These are phyloP conservation scores for Entoloma clypeatum DNA, from an alignment of 1,284 basidiomycete genomes.

Conservation along the genomic window DNA sequence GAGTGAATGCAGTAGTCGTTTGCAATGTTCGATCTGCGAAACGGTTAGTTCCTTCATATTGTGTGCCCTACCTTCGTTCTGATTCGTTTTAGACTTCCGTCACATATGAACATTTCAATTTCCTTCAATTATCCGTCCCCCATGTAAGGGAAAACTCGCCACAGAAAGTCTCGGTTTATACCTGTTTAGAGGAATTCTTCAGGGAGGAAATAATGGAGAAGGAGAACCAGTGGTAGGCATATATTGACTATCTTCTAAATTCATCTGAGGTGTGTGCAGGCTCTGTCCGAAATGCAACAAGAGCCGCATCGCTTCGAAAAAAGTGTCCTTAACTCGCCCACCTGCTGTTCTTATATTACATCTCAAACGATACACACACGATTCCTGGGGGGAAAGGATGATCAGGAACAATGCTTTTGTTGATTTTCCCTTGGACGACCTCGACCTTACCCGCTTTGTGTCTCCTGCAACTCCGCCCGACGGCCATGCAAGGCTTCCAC, in stretches of 20 bases:
- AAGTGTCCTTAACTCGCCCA: constrained; percentile 85
- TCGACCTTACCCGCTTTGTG: constrained; percentile 93
- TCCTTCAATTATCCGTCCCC: constrained; percentile 90
- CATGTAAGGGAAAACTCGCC: constrained; percentile 51
- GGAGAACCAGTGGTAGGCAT: constrained; percentile 86
- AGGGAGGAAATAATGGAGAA: constrained; percentile 90
- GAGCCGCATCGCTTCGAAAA: constrained; percentile 80
- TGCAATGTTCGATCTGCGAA: constrained; percentile 88
- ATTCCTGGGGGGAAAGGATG: constrained; percentile 89
- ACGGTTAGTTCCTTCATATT: constrained; percentile 56
- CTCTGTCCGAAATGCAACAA: constrained; percentile 91
- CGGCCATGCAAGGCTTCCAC: constrained; percentile 66
- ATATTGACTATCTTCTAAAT: not conserved
- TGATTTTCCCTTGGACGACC: constrained; percentile 78
- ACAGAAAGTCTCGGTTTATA: constrained; percentile 73
- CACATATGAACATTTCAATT: constrained; percentile 97
- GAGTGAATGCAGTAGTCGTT: constrained; percentile 90
- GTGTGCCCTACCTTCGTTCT: constrained; percentile 8
- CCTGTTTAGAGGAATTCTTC: constrained; percentile 90
- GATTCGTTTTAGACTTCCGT: constrained; percentile 77
- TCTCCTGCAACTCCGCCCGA: constrained; percentile 68
- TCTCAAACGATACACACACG: constrained; percentile 92
- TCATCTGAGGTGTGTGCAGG: constrained; percentile 42
- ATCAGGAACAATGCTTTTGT: constrained; percentile 93
- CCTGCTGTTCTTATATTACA: constrained; percentile 95